Conservation (phyloP, 164 flowering plant species). For the Chloranthus sessilifolius region DNA sequence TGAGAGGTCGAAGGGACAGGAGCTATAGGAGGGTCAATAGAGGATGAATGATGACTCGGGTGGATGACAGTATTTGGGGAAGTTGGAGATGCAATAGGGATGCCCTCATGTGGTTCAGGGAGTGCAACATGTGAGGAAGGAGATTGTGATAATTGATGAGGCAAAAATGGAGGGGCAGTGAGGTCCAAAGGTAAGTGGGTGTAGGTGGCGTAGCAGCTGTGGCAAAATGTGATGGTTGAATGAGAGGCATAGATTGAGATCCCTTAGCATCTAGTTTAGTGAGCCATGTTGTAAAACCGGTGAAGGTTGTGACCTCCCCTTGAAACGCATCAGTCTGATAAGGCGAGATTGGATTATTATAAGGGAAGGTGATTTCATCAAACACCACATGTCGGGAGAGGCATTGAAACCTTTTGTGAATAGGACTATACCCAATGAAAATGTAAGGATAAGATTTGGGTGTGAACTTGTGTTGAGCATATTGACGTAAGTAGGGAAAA, state of each 20-base stretch:
- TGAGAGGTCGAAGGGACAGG: too few species aligned
- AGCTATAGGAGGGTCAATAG: neutral
- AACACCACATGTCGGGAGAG: too few species aligned
- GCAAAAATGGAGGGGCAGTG: neutral
- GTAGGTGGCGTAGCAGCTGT: too few species aligned
- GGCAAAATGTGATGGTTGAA: too few species aligned
- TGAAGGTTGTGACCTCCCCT: neutral
- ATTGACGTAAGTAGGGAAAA: neutral
- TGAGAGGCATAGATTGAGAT: too few species aligned
- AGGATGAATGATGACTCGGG: neutral
- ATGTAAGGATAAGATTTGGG: too few species aligned
- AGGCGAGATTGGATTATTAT: neutral
- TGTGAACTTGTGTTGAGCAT: neutral
- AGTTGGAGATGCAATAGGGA: neutral
- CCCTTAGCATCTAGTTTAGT: too few species aligned
- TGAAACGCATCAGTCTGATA: neutral
- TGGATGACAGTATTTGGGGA: neutral
- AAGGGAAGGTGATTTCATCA: neutral
- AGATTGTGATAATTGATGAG: neutral
- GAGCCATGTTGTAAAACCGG: neutral
- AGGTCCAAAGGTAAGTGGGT: neutral
- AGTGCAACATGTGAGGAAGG: neutral
- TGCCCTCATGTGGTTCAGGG: neutral
- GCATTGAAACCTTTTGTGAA: neutral
- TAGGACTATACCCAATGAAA: neutral